phyloP scores from a whole-genome alignment of 352 stramenopile species.

The Saprolegnia parasitica region DNA sequence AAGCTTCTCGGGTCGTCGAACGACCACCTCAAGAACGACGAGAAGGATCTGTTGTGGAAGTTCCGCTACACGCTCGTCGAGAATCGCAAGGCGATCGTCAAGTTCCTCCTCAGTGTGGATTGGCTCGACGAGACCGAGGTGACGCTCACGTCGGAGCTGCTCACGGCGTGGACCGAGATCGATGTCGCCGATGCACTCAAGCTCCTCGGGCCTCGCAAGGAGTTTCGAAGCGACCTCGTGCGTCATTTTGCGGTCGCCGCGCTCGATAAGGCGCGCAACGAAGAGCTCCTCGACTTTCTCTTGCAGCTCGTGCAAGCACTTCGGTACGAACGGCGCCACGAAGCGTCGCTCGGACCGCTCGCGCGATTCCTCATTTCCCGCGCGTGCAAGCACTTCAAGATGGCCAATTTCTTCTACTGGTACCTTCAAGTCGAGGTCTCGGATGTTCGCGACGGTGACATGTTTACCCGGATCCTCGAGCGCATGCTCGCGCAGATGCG shows the following conservation, averaged over 20 bases:
- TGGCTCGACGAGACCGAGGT: constrained; percentile 97
- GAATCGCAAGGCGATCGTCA: constrained; percentile 94
- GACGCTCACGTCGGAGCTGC: constrained; percentile 84
- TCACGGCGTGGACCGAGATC: constrained; percentile 88
- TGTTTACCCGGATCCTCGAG: constrained; percentile 72
- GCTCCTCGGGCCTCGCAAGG: constrained; percentile 89
- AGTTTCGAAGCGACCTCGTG: constrained; percentile 88
- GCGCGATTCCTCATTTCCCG: constrained; percentile 93
- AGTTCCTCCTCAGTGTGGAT: constrained; percentile 97
- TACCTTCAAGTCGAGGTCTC: constrained; percentile 77
- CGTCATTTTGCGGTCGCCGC: constrained; percentile 96
- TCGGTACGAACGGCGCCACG: constrained; percentile 78
- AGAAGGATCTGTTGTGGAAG: constrained; percentile 94
- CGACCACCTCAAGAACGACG: constrained; percentile 90
- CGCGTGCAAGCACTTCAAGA: constrained; percentile 90
- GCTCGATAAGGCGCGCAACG: constrained; percentile 92
- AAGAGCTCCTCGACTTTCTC: constrained; percentile 96
- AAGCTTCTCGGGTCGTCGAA: constrained; percentile 89
- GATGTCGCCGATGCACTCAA: constrained; percentile 98
- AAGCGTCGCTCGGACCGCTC: constrained; percentile 62
- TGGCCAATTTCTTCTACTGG: constrained; percentile 99
- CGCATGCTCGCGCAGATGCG: constrained; percentile 94
- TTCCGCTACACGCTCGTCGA: constrained; percentile 95
- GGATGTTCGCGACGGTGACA: constrained; percentile 69
- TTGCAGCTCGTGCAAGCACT: constrained; percentile 98